Percentiles rank a stretch among this genome's conserved stretches.
Evolutionary conservation across 106 monocot genomes (phyloP).

Genomic region (Dendrobium huoshanense): DNA sequence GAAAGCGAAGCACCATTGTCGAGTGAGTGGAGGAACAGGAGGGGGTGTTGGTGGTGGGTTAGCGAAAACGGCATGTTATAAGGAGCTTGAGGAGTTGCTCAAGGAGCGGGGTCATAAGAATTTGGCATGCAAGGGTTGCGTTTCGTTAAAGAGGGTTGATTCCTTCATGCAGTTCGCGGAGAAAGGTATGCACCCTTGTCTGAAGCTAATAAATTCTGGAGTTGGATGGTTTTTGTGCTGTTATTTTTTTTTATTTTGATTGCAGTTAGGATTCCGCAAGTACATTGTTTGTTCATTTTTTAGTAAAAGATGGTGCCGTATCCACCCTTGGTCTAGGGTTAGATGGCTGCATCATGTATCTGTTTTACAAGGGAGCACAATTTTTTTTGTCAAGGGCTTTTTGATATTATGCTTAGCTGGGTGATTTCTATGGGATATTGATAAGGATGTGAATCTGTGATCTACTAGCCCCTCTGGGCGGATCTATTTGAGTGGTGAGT

Average conservation of each 20-base stretch:
- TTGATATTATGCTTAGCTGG: background rate
- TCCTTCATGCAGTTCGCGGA: conserved; percentile 81
- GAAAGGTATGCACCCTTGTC: conserved; percentile 43
- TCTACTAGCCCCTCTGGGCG: background rate
- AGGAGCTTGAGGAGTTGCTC: conserved; percentile 87
- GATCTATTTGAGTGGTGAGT: background rate
- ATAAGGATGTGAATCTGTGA: background rate
- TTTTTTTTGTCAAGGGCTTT: no score
- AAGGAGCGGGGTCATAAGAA: conserved; percentile 69
- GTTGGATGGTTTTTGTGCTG: background rate
- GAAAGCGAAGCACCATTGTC: conserved; percentile 50
- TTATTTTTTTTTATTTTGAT: background rate
- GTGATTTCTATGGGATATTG: background rate
- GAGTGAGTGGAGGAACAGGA: conserved; percentile 23
- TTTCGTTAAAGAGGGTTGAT: conserved; percentile 45
- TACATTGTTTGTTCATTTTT: background rate
- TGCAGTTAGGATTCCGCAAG: background rate
- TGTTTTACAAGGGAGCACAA: background rate
- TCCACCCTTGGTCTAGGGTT: background rate
- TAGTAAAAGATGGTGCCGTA: background rate
- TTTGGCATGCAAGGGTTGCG: conserved; percentile 13
- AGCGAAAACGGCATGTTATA: conserved; percentile 84
- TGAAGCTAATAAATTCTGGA: background rate
- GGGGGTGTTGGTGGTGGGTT: conserved; percentile 24
- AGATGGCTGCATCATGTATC: background rate